Conservation (phyloP, 169 alveolate genomes). For the Cryptosporidium tyzzeri region DNA sequence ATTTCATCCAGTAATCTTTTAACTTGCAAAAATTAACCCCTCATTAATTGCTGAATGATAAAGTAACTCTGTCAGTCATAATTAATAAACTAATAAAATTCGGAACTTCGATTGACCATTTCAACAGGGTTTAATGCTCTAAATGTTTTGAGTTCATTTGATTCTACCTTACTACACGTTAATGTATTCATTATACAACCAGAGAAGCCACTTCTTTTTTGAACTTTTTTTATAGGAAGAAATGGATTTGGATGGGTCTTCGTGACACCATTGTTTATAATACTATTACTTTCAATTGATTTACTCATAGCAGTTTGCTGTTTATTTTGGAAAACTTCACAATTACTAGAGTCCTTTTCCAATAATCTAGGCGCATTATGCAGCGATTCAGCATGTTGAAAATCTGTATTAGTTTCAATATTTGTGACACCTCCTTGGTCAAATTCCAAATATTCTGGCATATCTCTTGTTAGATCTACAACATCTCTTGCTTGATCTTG, state of each 20-base stretch:
- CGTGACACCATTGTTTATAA: background rate
- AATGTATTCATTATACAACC: constrained; percentile 54
- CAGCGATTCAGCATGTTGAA: background rate
- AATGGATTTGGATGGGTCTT: constrained; percentile 39
- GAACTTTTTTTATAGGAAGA: constrained; percentile 41
- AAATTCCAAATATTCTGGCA: background rate
- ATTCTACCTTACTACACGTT: constrained; percentile 58
- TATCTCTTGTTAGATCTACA: background rate
- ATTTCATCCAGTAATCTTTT: background rate
- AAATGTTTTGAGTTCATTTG: constrained; percentile 65
- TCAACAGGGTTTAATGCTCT: constrained; percentile 67
- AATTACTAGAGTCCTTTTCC: background rate
- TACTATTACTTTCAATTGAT: background rate
- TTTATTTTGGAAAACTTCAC: background rate
- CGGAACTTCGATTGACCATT: constrained; percentile 9
- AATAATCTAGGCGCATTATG: background rate
- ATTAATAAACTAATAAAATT: background rate
- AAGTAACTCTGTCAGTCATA: background rate
- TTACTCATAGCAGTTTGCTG: background rate
- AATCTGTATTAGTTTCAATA: background rate
- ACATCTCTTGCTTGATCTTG: background rate
- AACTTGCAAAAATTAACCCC: background rate
- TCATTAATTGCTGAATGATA: background rate
- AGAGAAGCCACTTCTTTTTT: constrained; percentile 58
- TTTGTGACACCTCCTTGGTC: background rate